phyloP scores from a whole-genome alignment of 1,139 yeast species.

The Yamadazyma diospyri region DNA sequence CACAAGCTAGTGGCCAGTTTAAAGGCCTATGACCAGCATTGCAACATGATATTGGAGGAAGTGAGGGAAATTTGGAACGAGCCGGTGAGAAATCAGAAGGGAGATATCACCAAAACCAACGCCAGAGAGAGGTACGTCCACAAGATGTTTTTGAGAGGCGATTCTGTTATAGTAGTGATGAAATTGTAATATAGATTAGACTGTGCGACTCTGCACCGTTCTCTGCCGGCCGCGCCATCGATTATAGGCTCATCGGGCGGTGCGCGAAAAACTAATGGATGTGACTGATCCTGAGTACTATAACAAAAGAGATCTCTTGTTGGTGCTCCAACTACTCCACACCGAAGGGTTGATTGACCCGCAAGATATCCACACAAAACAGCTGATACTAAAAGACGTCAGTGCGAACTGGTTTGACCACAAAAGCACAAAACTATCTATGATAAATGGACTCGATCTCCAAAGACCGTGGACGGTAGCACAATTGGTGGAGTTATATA shows the following conservation, averaged over 20 bases:
- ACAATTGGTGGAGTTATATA: slow-evolving; percentile 17
- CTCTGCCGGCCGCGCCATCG: too few relatives aligned
- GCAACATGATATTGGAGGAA: slow-evolving; percentile 87
- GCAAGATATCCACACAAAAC: slow-evolving; percentile 11
- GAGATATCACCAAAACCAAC: slow-evolving; percentile 66
- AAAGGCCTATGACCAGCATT: slow-evolving; percentile 93
- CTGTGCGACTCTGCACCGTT: too few relatives aligned
- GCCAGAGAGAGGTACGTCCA: slow-evolving; percentile 83
- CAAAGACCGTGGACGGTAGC: slow-evolving; percentile 14
- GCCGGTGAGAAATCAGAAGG: slow-evolving; percentile 57
- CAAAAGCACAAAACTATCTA: slow-evolving; percentile 19
- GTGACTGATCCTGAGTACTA: slow-evolving; percentile 11
- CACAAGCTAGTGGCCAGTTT: slow-evolving; percentile 88
- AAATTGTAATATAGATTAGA: slow-evolving; percentile 25
- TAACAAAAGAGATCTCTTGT: slow-evolving; percentile 20
- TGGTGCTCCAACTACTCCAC: slow-evolving; percentile 24
- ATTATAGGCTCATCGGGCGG: too few relatives aligned
- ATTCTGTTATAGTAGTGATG: slow-evolving; percentile 82
- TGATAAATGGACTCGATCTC: slow-evolving; percentile 14
- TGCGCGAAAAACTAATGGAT: slow-evolving; percentile 2
- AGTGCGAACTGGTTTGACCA: slow-evolving; percentile 21
- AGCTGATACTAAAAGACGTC: slow-evolving; percentile 14
- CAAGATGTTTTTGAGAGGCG: slow-evolving; percentile 92
- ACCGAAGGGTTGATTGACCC: slow-evolving; percentile 21
- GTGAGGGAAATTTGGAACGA: slow-evolving; percentile 94